A percentile compares a stretch with the other conserved stretches of the same genome.
These are phyloP conservation scores for Russula vinacea DNA, from an alignment of 768 basidiomycete genomes.

Conservation along the genomic window DNA sequence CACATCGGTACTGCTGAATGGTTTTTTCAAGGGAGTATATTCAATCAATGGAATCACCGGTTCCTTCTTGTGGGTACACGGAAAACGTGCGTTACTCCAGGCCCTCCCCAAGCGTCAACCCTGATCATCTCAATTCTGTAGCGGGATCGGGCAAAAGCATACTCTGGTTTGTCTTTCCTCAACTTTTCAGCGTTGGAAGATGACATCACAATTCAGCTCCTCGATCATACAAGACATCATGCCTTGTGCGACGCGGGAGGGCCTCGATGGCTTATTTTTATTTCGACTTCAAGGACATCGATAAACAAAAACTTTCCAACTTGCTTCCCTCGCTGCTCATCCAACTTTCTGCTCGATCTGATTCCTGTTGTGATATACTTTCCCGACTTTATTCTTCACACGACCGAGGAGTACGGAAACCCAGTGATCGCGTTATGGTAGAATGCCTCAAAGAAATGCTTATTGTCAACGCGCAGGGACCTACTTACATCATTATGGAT, in stretches of 20 bases:
- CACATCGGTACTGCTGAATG: no score
- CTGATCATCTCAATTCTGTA: neutral
- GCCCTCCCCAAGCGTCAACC: no score
- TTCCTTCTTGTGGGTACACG: no score
- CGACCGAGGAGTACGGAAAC: neutral
- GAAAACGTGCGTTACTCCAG: no score
- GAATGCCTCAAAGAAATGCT: conserved; percentile 14
- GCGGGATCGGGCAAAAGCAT: conserved; percentile 17
- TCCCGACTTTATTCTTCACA: neutral
- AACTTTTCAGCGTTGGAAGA: no score
- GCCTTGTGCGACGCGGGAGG: neutral
- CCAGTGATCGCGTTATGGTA: neutral
- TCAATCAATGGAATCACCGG: no score
- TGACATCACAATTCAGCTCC: neutral
- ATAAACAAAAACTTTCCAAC: conserved; percentile 10
- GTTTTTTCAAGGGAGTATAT: no score
- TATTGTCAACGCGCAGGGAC: neutral
- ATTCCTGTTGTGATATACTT: conserved; percentile 1
- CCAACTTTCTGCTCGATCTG: neutral
- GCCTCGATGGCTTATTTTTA: conserved; percentile 14
- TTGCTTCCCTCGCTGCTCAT: conserved; percentile 10
- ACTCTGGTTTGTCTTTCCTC: conserved; percentile 1
- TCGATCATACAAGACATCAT: conserved; percentile 13
- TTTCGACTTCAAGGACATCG: conserved; percentile 7
- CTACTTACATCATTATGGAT: conserved; percentile 18